phyloP scores from a whole-genome alignment of 192 early-diverging fungal species.

The Powellomyces hirtus region DNA sequence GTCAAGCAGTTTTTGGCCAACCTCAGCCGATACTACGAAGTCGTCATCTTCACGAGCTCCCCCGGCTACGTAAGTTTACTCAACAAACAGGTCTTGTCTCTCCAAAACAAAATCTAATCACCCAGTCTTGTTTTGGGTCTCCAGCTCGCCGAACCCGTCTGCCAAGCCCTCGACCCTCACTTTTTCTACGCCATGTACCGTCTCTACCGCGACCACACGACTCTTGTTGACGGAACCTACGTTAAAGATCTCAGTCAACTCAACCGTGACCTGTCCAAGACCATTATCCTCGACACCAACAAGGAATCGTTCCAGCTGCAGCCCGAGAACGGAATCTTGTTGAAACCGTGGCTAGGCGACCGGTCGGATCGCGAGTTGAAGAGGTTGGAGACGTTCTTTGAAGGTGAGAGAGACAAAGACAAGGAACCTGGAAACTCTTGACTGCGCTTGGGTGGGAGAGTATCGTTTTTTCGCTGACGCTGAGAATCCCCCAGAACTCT shows the following conservation, averaged over 20 bases:
- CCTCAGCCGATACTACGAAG: slow-evolving; percentile 87
- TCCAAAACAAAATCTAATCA: background rate
- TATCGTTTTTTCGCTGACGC: background rate
- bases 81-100: no score
- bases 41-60: slow-evolving; percentile 93
- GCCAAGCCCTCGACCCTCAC: slow-evolving; percentile 89
- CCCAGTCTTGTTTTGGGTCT: background rate
- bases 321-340: slow-evolving; percentile 84
- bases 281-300: slow-evolving; percentile 91
- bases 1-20: slow-evolving; percentile 93
- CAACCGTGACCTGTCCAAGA: slow-evolving; percentile 92
- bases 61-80: slow-evolving; percentile 64
- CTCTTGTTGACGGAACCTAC: slow-evolving; percentile 79
- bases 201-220: slow-evolving; percentile 89
- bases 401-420: slow-evolving; percentile 61
- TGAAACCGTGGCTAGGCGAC: slow-evolving; percentile 86
- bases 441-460: background rate
- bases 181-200: slow-evolving; percentile 77
- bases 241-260: slow-evolving; percentile 81
- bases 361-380: slow-evolving; percentile 75
- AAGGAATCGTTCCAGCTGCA: slow-evolving; percentile 81
- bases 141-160: slow-evolving; percentile 74
- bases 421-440: background rate
- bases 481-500: slow-evolving; percentile 38
- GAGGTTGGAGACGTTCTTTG: slow-evolving; percentile 86